These are phyloP conservation scores for Salix udensis DNA, from an alignment of 345 rosid genomes.

Conservation along the genomic window DNA sequence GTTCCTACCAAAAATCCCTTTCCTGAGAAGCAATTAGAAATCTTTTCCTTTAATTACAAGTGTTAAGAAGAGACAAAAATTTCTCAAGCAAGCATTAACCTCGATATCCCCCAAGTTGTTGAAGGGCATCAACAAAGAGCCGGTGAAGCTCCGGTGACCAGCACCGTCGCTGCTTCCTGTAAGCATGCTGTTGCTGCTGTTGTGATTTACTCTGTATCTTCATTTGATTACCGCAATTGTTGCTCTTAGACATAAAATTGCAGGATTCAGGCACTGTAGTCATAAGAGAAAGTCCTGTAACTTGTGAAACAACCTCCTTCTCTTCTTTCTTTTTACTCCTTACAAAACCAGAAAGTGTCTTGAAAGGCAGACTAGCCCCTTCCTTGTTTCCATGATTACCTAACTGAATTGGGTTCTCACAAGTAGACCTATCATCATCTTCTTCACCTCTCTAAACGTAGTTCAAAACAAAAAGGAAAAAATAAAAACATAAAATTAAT, in stretches of 20 bases:
- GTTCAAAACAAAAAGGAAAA: not conserved
- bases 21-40: not conserved
- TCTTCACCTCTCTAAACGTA: conserved; percentile 35
- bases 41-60: not conserved
- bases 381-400: conserved; percentile 26
- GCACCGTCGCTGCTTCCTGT: conserved; percentile 65
- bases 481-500: not conserved
- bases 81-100: conserved; percentile 32
- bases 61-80: not conserved
- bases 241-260: conserved; percentile 13
- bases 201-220: conserved; percentile 28
- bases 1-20: not conserved
- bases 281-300: conserved; percentile 37
- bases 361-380: conserved; percentile 45
- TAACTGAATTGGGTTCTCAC: conserved; percentile 36
- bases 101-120: conserved; percentile 64
- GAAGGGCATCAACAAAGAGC: conserved; percentile 64
- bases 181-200: conserved; percentile 26
- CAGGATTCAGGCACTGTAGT: conserved; percentile 34
- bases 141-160: conserved; percentile 85
- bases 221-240: conserved; percentile 10
- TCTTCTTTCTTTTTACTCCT: conserved; percentile 22
- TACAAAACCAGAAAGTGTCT: conserved; percentile 15
- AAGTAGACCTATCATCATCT: conserved; percentile 39
- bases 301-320: conserved; percentile 32